Evolutionary conservation across 805 yeast species (phyloP), one percentile per base, ranked within the genome.

Genomic region (Komagataella phaffii): DNA sequence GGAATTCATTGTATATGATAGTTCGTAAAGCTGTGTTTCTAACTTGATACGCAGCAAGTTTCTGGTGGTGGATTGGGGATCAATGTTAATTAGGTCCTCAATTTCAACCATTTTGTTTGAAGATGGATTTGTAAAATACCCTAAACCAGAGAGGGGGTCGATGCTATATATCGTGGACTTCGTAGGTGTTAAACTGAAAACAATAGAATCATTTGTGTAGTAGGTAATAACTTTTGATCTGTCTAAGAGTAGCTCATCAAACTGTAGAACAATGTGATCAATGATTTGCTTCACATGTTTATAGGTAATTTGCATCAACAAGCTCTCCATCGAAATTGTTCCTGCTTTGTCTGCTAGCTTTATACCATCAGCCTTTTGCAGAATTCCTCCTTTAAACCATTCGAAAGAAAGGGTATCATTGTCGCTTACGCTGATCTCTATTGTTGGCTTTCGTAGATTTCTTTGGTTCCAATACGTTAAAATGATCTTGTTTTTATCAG

Each of bases 401-500:
- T 80, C 69, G 58, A 76, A 75, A 24, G 74, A 74, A 24, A 83
- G 64, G 36, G 74, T 70, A 55, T 75, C 69, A 24, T 61, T 64
- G 56, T 73, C 75, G 23, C 59, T 56, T n/a, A 81, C 66, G 0
- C 87, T 86, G 50, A 85, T 74, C 55, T 83, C 86, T 36, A 83
- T 70, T 47, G 74, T 73, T 2, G 83, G 79, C 48, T 71, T 71
- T 58, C 74, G 71, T 49, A 72, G 67, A 36, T 72, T 75, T 47
- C 76, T 68, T 53, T 69, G 71, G 7, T 74, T 70, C 91, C 95
- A 87, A 64, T 85, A 87, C 49, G 76, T 74, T 1, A 86, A 69
- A 3, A 73, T 63, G 10, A 87, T 75, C 18, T 74, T 64, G 23
- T 80, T 75, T 51, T 73, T 71, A 7, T 78, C 80, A 10, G 81